Evolutionary conservation across 495 filamentous ascomycete species (phyloP).

Genomic region (Lophiostoma macrostomum): DNA sequence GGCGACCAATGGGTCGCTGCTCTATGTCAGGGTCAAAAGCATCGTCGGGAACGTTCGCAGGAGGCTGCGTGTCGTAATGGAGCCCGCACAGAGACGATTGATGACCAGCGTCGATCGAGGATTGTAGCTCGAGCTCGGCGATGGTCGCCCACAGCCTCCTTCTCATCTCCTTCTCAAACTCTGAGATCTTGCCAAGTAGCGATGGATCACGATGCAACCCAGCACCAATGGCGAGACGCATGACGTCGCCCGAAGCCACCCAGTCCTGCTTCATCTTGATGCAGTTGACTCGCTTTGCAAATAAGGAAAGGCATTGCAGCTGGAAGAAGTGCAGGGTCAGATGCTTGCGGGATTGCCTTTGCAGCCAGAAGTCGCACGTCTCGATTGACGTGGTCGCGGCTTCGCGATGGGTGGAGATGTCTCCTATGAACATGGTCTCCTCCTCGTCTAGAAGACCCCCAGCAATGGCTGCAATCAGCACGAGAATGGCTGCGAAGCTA

Average conservation of each 20-base stretch:
- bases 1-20: slow-evolving; percentile 2
- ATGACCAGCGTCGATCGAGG: slow-evolving; percentile 23
- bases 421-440: slow-evolving; percentile 39
- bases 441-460: slow-evolving; percentile 6
- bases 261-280: slow-evolving; percentile 33
- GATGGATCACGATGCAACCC: slow-evolving; percentile 27
- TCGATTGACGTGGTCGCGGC: slow-evolving; percentile 42
- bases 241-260: slow-evolving; percentile 17
- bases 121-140: slow-evolving; percentile 28
- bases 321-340: slow-evolving; percentile 28
- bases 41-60: slow-evolving; percentile 25
- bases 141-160: slow-evolving; percentile 29
- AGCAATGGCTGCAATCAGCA: slow-evolving; percentile 40
- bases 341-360: slow-evolving; percentile 43
- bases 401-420: slow-evolving; percentile 42
- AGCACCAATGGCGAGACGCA: slow-evolving; percentile 24
- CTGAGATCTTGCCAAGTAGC: slow-evolving; percentile 16
- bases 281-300: slow-evolving; percentile 29
- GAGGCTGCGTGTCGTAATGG: slow-evolving; percentile 18
- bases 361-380: slow-evolving; percentile 41
- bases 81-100: slow-evolving; percentile 23
- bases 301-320: slow-evolving; percentile 24
- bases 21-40: slow-evolving; percentile 2
- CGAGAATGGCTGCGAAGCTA: slow-evolving; percentile 35
- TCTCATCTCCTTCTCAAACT: slow-evolving; percentile 29